Base-by-base conservation (phyloP, 805 yeast genomes). In the Starmerella scarabaei region DNA sequence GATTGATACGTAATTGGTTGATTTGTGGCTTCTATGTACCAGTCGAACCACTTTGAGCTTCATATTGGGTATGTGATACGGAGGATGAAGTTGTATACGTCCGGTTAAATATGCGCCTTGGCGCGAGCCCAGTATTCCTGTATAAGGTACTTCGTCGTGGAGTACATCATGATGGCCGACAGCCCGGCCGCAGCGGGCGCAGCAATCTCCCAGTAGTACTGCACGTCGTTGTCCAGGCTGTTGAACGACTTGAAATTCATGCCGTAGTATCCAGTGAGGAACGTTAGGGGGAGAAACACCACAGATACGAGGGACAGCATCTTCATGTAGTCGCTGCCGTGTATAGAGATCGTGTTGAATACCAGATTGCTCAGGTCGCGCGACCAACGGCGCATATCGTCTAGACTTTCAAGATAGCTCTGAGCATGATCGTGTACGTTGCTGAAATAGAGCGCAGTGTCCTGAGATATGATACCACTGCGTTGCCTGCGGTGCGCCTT, bases 221-320 rank as follows among this genome's bases (percentile, higher is more conserved):
- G 49, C 3, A 66, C 69, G 27, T 59, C 57, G 27, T 58, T 42
- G 14, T 61, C 49, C 30, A 71, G 52, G 36, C 65, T 63, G 3
- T 60, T 61, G 45, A 71, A 71, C 5, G 51, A 42, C 21, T 57
- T 53, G 50, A 71, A 71, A 49, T 71, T 71, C 75, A 71, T 71
- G 15, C 76, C 76, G 44, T 69, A 74, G 51, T 72, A 74, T 11
- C 79, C 78, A 1, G 78, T 72, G 66, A 75, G 63, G 50, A 74
- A 74, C 4, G 74, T 66, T 39, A 74, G 52, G 4, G 80, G 80
- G 29, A 74, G 59, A 48, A 74, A 73, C 12, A 74, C 65, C 12
- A 74, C 77, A 1, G 78, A 69, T 8, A 74, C 71, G 29, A 74
- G 52, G 6, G 77, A 69, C 32, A 74, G 58, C 52, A 67, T 65